A percentile compares a stretch with the other conserved stretches of the same genome.
Conservation (phyloP, 2,329 filamentous ascomycete species). For the Stachybotrys elegans region DNA sequence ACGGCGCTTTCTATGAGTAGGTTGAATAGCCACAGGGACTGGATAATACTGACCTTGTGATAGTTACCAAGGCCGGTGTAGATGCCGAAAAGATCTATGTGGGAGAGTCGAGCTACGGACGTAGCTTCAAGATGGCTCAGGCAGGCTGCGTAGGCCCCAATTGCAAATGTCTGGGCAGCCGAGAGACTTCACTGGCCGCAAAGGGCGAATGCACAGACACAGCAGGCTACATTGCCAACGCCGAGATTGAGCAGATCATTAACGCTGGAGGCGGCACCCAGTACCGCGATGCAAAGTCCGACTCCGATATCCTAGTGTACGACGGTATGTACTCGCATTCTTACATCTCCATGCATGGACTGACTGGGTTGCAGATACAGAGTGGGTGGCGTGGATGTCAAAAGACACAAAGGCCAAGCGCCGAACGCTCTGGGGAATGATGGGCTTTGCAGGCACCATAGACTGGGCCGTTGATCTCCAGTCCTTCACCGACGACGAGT, state of each 20-base stretch:
- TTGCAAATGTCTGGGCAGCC: slow-evolving; percentile 16
- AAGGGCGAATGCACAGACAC: slow-evolving; percentile 18
- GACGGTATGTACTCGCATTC: not conserved
- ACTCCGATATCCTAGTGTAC: not conserved
- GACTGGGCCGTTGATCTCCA: not conserved
- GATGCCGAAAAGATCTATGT: slow-evolving; percentile 22
- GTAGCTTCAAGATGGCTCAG: slow-evolving; percentile 22
- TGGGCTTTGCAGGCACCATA: not conserved
- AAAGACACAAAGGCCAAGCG: not conserved
- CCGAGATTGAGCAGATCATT: slow-evolving; percentile 24
- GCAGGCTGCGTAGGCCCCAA: slow-evolving; percentile 12
- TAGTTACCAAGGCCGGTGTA: slow-evolving; percentile 27
- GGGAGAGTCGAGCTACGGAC: slow-evolving; percentile 24
- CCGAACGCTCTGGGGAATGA: not conserved
- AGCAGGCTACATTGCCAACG: slow-evolving; percentile 19
- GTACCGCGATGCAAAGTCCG: not conserved
- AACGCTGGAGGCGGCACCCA: not conserved
- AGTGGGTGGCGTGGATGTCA: not conserved
- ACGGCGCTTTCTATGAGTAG: not conserved
- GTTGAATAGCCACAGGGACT: too few species aligned
- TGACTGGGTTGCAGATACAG: not conserved
- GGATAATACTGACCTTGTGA: too few species aligned
- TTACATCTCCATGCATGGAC: not conserved
- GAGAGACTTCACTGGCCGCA: slow-evolving; percentile 11
- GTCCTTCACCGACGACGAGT: not conserved